Evolutionary conservation across 208 protist species (phyloP).

Genomic region (Trypanosoma scelopori): DNA sequence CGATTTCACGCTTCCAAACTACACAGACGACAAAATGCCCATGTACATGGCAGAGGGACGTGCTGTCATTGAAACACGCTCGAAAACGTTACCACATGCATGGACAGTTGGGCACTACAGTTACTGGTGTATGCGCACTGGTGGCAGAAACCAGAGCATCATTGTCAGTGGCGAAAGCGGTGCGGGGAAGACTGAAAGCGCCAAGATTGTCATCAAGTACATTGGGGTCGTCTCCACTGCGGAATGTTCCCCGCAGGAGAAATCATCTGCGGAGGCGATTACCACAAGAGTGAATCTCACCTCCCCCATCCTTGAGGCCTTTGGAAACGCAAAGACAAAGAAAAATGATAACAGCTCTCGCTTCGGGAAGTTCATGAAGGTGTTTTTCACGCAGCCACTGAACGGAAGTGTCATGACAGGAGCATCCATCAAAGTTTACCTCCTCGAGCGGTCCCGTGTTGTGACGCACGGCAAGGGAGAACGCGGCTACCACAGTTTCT

Average conservation of each 20-base stretch:
- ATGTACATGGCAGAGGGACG: conserved; percentile 35
- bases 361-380: conserved; percentile 61
- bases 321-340: conserved; percentile 61
- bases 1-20: conserved; percentile 35
- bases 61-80: conserved; percentile 16
- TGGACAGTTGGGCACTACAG: conserved; percentile 44
- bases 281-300: conserved; percentile 34
- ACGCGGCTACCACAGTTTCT: conserved; percentile 89
- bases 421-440: conserved; percentile 38
- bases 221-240: conserved; percentile 31
- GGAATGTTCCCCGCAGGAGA: conserved; percentile 16
- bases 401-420: conserved; percentile 26
- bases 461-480: conserved; percentile 58
- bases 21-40: conserved; percentile 35
- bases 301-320: conserved; percentile 50
- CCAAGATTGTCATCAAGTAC: conserved; percentile 44
- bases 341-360: conserved; percentile 55
- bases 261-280: conserved; percentile 18
- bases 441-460: conserved; percentile 53
- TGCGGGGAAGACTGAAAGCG: conserved; percentile 48
- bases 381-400: conserved; percentile 28
- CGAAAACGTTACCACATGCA: conserved; percentile 31
- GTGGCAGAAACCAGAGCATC: conserved; percentile 43
- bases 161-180: conserved; percentile 48
- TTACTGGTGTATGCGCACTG: conserved; percentile 36